A percentile compares a stretch with the other conserved stretches of the same genome.
phyloP scores from a whole-genome alignment of 306 rosid species.

The Pyrus pyrifolia region DNA sequence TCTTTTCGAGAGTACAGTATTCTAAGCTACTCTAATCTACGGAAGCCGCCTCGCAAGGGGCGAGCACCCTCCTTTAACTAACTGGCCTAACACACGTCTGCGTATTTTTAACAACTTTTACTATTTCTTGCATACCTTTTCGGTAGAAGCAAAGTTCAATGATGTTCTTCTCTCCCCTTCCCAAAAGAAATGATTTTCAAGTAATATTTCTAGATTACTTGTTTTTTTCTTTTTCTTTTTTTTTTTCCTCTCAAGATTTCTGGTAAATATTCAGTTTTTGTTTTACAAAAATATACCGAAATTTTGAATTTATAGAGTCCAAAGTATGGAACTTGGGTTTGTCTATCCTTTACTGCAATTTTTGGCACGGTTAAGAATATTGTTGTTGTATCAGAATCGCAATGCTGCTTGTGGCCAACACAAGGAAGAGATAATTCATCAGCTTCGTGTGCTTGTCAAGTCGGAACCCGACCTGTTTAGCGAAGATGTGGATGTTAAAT shows the following conservation, averaged over 20 bases:
- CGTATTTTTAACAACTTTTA: not conserved
- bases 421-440: constrained; percentile 67
- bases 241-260: not conserved
- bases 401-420: constrained; percentile 72
- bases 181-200: too few relatives aligned
- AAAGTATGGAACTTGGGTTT: too few relatives aligned
- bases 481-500: constrained; percentile 14
- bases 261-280: too few relatives aligned
- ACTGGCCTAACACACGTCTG: too few relatives aligned
- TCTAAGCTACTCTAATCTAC: not conserved
- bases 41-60: too few relatives aligned
- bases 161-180: too few relatives aligned
- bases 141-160: too few relatives aligned
- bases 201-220: not conserved
- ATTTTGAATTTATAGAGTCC: too few relatives aligned
- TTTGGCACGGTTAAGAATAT: constrained; percentile 32
- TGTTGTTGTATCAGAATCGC: constrained; percentile 68
- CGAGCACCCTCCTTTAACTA: too few relatives aligned
- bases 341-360: constrained; percentile 13
- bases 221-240: not conserved
- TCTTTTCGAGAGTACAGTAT: not conserved
- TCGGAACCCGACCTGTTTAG: constrained; percentile 36
- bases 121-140: not conserved
- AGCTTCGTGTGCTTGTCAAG: constrained; percentile 63
- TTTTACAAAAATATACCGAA: too few relatives aligned